Conservation (phyloP, 1,139 yeast species). For the Candida albicans region DNA sequence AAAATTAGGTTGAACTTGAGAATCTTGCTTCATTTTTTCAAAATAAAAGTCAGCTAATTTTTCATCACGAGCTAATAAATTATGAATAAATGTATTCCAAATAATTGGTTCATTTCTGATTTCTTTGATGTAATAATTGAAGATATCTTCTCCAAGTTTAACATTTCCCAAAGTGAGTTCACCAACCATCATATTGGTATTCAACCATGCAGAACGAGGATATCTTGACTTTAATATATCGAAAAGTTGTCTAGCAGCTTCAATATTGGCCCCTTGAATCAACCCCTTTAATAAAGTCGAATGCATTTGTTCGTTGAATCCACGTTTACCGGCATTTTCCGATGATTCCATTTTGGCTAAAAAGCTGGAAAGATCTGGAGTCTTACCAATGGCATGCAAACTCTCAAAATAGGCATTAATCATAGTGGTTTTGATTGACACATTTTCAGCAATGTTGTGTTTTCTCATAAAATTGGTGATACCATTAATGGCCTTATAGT, state of each 20-base stretch:
- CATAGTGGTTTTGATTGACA: conserved; percentile 65
- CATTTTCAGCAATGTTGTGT: conserved; percentile 54
- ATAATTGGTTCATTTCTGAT: conserved; percentile 39
- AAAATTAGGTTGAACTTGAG: conserved; percentile 41
- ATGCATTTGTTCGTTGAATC: conserved; percentile 51
- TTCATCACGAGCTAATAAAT: conserved; percentile 40
- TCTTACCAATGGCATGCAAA: conserved; percentile 42
- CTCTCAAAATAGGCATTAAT: conserved; percentile 57
- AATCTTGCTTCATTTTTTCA: conserved; percentile 23
- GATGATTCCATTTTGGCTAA: conserved; percentile 46
- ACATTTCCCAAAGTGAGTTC: conserved; percentile 55
- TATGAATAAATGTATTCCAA: conserved; percentile 63
- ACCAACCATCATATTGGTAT: conserved; percentile 58
- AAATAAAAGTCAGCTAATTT: conserved; percentile 44
- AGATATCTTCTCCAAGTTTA: conserved; percentile 48
- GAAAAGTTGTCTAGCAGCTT: conserved; percentile 55
- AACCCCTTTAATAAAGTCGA: conserved; percentile 60
- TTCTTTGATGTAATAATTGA: conserved; percentile 40
- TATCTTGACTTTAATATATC: conserved; percentile 35
- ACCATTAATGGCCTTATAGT: conserved; percentile 41
- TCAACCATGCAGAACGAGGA: conserved; percentile 39
- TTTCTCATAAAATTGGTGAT: conserved; percentile 38
- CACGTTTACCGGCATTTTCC: conserved; percentile 35
- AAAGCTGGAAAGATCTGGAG: conserved; percentile 43
- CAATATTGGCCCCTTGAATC: conserved; percentile 45